These are phyloP conservation scores for Cucurbita pepo DNA, from an alignment of 306 rosid genomes.

Conservation along the genomic window DNA sequence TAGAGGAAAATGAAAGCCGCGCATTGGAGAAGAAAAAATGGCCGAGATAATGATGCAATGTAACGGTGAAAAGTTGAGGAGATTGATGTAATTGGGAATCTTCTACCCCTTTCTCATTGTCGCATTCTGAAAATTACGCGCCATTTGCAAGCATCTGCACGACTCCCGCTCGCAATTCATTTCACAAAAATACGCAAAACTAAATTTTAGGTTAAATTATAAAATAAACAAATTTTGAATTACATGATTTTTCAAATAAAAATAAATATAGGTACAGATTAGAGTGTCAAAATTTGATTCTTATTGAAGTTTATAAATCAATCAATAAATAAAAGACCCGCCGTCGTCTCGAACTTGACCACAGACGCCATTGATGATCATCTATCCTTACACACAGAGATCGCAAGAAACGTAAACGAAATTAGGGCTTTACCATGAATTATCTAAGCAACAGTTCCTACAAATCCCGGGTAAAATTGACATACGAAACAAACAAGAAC, in stretches of 20 bases:
- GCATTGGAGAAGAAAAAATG: conserved; percentile 7
- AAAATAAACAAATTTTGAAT: no score
- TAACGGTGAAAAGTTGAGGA: not conserved
- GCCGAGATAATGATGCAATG: conserved; percentile 4
- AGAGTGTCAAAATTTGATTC: no score
- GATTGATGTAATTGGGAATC: not conserved
- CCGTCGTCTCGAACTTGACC: no score
- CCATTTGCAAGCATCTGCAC: not conserved
- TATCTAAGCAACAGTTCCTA: not conserved
- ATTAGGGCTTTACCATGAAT: not conserved
- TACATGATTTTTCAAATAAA: no score
- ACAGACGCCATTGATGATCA: no score
- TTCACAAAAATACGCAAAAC: not conserved
- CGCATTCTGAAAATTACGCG: conserved; percentile 6
- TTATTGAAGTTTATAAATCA: no score
- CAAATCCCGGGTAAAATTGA: not conserved
- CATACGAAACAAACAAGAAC: not conserved
- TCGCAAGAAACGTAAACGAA: no score
- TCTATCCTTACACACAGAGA: no score
- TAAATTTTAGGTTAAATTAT: not conserved
- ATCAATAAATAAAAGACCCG: no score
- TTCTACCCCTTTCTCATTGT: not conserved
- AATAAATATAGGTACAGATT: no score
- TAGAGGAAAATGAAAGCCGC: not conserved
- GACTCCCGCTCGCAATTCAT: not conserved